A percentile compares a stretch with the other conserved stretches of the same genome.
Conservation (phyloP, 208 protist genomes). For the Trypanosoma scelopori region DNA sequence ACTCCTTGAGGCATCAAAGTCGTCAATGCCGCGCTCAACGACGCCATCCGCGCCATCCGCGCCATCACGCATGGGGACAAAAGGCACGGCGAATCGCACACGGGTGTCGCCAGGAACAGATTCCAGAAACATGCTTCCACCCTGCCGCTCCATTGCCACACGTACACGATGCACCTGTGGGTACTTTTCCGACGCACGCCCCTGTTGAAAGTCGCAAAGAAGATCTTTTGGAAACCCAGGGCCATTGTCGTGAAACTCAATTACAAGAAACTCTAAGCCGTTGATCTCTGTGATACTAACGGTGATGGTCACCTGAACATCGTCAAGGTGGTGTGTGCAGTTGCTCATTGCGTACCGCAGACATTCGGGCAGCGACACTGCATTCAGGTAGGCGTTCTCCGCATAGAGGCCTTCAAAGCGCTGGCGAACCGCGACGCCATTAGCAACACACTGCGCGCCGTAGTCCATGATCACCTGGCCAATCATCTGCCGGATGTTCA, state of each 20-base stretch:
- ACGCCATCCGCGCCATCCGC: too few relatives aligned
- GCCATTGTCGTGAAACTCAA: conserved; percentile 74
- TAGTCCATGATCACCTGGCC: conserved; percentile 86
- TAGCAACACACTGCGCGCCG: conserved; percentile 63
- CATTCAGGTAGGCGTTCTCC: conserved; percentile 71
- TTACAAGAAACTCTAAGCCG: conserved; percentile 77
- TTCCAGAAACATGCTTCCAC: conserved; percentile 65
- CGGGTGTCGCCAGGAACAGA: conserved; percentile 31
- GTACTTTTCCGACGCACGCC: conserved; percentile 17
- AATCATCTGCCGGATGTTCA: conserved; percentile 83
- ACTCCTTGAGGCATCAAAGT: conserved; percentile 1
- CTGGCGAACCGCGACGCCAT: conserved; percentile 60
- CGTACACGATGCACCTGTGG: conserved; percentile 54
- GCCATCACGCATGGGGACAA: conserved; percentile 50
- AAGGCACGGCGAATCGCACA: conserved; percentile 76
- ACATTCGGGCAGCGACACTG: conserved; percentile 68
- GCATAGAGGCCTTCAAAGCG: conserved; percentile 62
- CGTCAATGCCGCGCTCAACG: not conserved
- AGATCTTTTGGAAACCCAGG: conserved; percentile 51
- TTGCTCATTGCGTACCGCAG: conserved; percentile 71
- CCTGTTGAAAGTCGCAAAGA: conserved; percentile 38
- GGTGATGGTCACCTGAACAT: conserved; percentile 53
- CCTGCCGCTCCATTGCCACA: conserved; percentile 70
- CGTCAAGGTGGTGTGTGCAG: conserved; percentile 36
- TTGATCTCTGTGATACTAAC: conserved; percentile 66